These are phyloP conservation scores for Silene latifolia DNA, from an alignment of 148 eudicot species.

Conservation along the genomic window DNA sequence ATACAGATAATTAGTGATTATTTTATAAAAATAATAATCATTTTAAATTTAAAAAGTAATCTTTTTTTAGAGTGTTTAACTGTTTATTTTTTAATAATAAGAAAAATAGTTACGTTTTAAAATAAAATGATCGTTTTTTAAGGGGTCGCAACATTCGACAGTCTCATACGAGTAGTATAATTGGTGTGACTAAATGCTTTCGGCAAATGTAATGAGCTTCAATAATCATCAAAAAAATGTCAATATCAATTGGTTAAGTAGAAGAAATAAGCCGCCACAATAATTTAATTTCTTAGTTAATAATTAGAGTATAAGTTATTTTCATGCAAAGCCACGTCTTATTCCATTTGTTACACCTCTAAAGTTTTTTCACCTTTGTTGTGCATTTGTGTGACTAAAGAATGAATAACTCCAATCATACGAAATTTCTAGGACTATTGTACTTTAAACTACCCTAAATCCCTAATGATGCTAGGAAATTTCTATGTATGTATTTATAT, in stretches of 20 bases:
- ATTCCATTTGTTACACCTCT: slow-evolving; percentile 15
- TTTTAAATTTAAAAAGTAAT: too few species aligned
- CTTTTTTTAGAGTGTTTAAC: too few species aligned
- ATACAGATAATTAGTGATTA: too few species aligned
- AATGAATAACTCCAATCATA: neutral
- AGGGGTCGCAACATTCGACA: too few species aligned
- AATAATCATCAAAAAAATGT: neutral
- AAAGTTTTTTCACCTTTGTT: slow-evolving; percentile 8
- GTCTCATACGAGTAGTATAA: too few species aligned
- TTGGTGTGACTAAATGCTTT: slow-evolving; percentile 3
- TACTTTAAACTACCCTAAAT: too few species aligned
- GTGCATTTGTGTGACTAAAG: neutral
- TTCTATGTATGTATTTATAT: too few species aligned
- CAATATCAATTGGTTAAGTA: neutral
- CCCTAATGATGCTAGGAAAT: too few species aligned
- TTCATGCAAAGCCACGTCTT: slow-evolving; percentile 15
- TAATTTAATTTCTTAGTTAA: slow-evolving; percentile 21
- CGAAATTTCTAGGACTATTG: neutral
- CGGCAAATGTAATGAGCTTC: neutral
- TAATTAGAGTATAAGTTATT: slow-evolving; percentile 7
- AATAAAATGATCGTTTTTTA: too few species aligned
- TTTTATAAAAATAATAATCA: too few species aligned
- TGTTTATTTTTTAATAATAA: too few species aligned
- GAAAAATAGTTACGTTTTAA: too few species aligned
- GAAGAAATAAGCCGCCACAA: slow-evolving; percentile 28